These are phyloP conservation scores for carrot (Daucus carota) DNA, from an alignment of 129 eudicot species.

Conservation along the genomic window DH1_v3.0 NC_030382.2:21146501-21147000, in stretches of 20 bases:
- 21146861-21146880: too few species aligned
- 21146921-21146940: too few species aligned
- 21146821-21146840: too few species aligned
- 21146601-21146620: not conserved
- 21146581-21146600: not conserved
- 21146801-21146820: too few species aligned
- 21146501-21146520: constrained; percentile 62
- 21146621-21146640: too few species aligned
- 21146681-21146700: constrained; percentile 17
- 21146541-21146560: constrained; percentile 41
- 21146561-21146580: not conserved
- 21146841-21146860: too few species aligned
- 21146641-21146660: not conserved
- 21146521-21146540: constrained; percentile 36
- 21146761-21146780: not conserved
- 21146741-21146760: constrained; percentile 3
- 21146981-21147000: too few species aligned
- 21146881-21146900: not conserved
- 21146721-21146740: constrained; percentile 11
- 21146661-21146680: not conserved
- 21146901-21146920: too few species aligned
- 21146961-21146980: too few species aligned
- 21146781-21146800: not conserved
- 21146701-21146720: constrained; percentile 6
- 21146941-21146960: too few species aligned